These are phyloP conservation scores for Trametes sp. DNA, from an alignment of 1,284 basidiomycete species.

Conservation along the genomic window DNA sequence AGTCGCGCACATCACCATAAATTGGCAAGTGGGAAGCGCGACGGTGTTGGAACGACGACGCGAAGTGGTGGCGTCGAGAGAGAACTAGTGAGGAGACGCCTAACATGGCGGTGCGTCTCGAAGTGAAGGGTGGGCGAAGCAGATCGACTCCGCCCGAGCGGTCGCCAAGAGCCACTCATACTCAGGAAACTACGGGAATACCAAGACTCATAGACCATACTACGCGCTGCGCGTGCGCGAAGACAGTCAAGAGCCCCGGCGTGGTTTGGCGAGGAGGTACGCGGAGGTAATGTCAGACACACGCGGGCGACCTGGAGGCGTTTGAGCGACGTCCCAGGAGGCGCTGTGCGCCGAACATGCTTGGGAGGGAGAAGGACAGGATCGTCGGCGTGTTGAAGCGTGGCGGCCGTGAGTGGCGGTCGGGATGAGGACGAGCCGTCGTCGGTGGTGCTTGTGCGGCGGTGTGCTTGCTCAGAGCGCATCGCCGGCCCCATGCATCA, in stretches of 20 bases:
- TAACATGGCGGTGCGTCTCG: not conserved
- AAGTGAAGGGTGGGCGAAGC: not conserved
- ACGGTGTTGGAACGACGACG: not conserved
- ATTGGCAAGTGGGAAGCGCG: not conserved
- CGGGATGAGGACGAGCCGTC: not conserved
- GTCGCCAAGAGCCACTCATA: constrained; percentile 9
- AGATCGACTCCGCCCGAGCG: not conserved
- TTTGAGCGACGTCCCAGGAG: not conserved
- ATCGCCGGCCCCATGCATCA: too few species aligned
- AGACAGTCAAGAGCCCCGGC: not conserved
- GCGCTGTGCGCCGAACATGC: not conserved
- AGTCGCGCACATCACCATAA: not conserved
- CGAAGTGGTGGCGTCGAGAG: too few species aligned
- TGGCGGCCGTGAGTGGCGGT: constrained; percentile 3
- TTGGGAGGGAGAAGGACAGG: not conserved
- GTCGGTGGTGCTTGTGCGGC: not conserved
- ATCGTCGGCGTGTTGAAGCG: not conserved
- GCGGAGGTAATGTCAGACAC: not conserved
- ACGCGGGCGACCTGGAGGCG: not conserved
- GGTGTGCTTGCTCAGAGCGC: not conserved
- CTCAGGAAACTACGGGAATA: not conserved
- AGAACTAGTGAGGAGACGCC: not conserved
- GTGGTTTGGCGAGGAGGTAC: not conserved
- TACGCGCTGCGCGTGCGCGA: constrained; percentile 1
- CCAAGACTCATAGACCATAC: constrained; percentile 3